These are phyloP conservation scores for Myxozyma mucilagina DNA, from an alignment of 805 yeast species.

Conservation along the genomic window DNA sequence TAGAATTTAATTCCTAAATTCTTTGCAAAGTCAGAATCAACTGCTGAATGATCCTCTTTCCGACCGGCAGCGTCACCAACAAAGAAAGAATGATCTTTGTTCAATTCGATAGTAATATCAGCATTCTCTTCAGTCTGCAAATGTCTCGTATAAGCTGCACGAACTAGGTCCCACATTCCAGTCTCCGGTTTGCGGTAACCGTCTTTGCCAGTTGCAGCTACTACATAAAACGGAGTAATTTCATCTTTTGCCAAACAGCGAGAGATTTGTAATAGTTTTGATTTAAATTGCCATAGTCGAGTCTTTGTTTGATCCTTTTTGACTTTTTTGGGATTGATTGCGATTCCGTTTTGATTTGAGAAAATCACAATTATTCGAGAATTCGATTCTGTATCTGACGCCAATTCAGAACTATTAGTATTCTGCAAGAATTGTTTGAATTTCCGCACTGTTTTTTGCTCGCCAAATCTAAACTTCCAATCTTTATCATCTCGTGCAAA, in stretches of 20 bases:
- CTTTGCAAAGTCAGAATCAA: constrained; percentile 71
- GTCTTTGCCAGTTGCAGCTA: constrained; percentile 33
- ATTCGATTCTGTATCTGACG: not conserved
- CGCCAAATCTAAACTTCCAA: constrained; percentile 55
- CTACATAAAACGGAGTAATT: constrained; percentile 21
- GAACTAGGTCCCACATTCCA: constrained; percentile 72
- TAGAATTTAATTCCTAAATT: constrained; percentile 54
- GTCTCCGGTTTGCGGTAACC: constrained; percentile 62
- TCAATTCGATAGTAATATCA: constrained; percentile 39
- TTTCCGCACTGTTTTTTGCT: not conserved
- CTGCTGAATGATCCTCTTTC: constrained; percentile 70
- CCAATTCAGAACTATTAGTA: constrained; percentile 7
- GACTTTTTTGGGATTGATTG: constrained; percentile 43
- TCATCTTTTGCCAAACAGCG: constrained; percentile 7
- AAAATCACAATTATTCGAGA: constrained; percentile 61
- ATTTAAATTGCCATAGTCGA: constrained; percentile 57
- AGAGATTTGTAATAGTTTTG: constrained; percentile 44
- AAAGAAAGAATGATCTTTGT: constrained; percentile 53
- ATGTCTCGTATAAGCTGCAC: constrained; percentile 33
- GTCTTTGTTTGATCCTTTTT: constrained; percentile 37
- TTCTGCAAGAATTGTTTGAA: constrained; percentile 12
- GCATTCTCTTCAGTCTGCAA: not conserved
- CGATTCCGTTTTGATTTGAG: constrained; percentile 80
- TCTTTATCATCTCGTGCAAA: constrained; percentile 64
- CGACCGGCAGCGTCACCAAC: constrained; percentile 99